Conservation (phyloP, 192 early-diverging fungal genomes). For the Obelidium mucronatum region DNA sequence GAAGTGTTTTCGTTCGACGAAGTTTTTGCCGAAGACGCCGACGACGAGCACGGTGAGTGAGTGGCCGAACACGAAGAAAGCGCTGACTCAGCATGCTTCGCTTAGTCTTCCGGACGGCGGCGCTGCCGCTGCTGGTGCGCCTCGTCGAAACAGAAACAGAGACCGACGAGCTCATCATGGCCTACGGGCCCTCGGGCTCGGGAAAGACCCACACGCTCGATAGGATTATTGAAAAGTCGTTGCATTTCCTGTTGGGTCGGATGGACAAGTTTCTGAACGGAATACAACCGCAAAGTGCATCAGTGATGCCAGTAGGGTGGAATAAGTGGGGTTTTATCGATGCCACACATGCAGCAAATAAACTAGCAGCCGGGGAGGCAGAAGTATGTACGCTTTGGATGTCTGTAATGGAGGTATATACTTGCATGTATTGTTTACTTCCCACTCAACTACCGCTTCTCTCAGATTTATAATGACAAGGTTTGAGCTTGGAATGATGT, state of each 20-base stretch:
- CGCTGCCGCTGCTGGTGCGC: conserved; percentile 29
- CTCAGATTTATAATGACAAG: conserved; percentile 14
- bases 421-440: background rate
- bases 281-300: too few species aligned
- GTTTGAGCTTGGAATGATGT: background rate
- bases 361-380: background rate
- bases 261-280: background rate
- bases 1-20: conserved; percentile 20
- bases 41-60: conserved; percentile 17
- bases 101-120: conserved; percentile 22
- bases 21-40: conserved; percentile 31
- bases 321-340: background rate
- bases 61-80: background rate
- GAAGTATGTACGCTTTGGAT: conserved; percentile 21
- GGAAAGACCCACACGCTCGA: conserved; percentile 36
- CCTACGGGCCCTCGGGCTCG: conserved; percentile 35
- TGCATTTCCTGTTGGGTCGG: conserved; percentile 11
- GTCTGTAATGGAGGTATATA: conserved; percentile 26
- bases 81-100: background rate
- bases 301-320: background rate
- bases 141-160: background rate
- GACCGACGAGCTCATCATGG: conserved; percentile 32
- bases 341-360: background rate
- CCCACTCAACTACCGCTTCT: background rate
- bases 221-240: conserved; percentile 12